Evolutionary conservation across 108 stramenopile species (phyloP).

Genomic region (Conticribra weissflogii): DNA sequence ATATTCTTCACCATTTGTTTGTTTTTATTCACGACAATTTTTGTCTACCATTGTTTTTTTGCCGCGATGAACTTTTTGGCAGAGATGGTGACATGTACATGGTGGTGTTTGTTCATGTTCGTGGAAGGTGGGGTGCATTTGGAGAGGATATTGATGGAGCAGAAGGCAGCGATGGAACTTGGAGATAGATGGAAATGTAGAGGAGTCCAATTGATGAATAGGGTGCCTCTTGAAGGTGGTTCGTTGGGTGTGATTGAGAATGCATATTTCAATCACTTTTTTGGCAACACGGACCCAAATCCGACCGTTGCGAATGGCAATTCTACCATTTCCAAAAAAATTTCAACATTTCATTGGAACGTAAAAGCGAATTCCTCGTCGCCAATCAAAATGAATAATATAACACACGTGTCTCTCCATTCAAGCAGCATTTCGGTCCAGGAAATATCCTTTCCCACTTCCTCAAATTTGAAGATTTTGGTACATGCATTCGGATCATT

Average conservation of each 20-base stretch:
- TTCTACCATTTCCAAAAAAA: too few relatives aligned
- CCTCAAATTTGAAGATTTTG: not conserved
- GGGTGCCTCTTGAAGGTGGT: not conserved
- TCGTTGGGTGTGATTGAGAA: not conserved
- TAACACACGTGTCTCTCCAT: not conserved
- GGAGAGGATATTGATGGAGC: constrained; percentile 16
- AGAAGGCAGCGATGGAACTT: not conserved
- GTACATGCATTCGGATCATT: not conserved
- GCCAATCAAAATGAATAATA: too few relatives aligned
- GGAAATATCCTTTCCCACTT: not conserved
- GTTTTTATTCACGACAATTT: constrained; percentile 84
- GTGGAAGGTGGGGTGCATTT: constrained; percentile 20
- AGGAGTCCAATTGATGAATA: constrained; percentile 6
- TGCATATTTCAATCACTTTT: too few relatives aligned
- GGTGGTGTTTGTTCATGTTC: constrained; percentile 20
- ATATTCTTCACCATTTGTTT: constrained; percentile 83
- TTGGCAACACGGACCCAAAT: too few relatives aligned
- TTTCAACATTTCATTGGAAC: too few relatives aligned
- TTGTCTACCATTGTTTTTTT: constrained; percentile 86
- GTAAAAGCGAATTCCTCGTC: too few relatives aligned
- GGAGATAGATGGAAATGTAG: constrained; percentile 4
- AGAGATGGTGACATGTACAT: constrained; percentile 10
- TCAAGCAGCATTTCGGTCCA: not conserved
- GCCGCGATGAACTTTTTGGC: constrained; percentile 29
- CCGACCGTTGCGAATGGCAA: too few relatives aligned